Evolutionary conservation across 768 basidiomycete species (phyloP), one percentile per base, ranked within the genome.

Genomic region (Cyclocybe cylindracea): DNA sequence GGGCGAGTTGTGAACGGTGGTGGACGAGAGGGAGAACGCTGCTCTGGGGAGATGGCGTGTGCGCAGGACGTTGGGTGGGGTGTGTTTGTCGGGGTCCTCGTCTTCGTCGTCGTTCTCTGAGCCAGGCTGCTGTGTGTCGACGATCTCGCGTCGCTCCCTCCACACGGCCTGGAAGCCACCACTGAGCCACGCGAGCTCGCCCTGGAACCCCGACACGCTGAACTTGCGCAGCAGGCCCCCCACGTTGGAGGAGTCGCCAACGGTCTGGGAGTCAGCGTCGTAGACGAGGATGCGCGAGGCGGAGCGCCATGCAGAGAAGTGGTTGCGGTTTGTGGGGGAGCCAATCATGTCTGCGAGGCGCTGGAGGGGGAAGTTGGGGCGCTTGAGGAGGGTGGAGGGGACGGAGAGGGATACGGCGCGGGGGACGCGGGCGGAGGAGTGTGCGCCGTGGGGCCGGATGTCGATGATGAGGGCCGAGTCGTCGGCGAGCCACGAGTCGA

Each of bases 101-200:
- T 74, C 74, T n/a, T 78, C 76, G 14, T 83, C 84, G n/a, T 83
- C 84, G 13, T 78, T 75, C 4, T 83, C 82, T 1, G 73, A 69
- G 14, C 85, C 84, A 11, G 78, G 78, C 2, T 4, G 77, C 18
- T 70, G 67, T 7, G 73, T 71, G 56, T n/a, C 84, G 29, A 87
- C 67, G 38, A 88, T 67, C 40, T 79, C 70, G 4, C 73, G 74
- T 10, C 68, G 69, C 38, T 83, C 82, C 10, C 73, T 70, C 78
- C 78, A n/a, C n/a, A n/a, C n/a, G n/a, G n/a, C n/a, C n/a, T 87
- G 79, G 64, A 92, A 92, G 4, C 95, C 95, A 29, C 95, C 95
- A 49, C 79, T 78, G 45, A 97, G 67, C 85, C 91, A 96, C 31
- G 72, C 76, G 4, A n/a, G 77, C 42, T 86, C 76, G 13, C 89